These are phyloP conservation scores for Keithomyces neogunnii DNA, from an alignment of 2,329 filamentous ascomycete species.

Conservation along the genomic window DNA sequence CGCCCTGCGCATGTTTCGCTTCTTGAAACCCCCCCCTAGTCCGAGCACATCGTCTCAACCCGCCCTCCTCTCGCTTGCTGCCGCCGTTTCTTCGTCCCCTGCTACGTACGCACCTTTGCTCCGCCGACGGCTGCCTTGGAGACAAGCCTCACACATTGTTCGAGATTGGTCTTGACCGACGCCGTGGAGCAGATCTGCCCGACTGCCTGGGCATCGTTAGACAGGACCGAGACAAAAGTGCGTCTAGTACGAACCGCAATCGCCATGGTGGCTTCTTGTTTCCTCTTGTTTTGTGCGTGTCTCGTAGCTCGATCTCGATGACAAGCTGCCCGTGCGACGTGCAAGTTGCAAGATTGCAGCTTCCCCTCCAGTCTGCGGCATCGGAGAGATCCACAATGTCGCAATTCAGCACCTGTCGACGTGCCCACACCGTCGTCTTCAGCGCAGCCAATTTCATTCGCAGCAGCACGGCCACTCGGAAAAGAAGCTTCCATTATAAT, in stretches of 20 bases:
- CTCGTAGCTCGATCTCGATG: too few relatives aligned
- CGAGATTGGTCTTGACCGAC: slow-evolving; percentile 69
- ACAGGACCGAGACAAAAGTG: not conserved
- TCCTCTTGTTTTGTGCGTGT: too few relatives aligned
- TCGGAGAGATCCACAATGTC: too few relatives aligned
- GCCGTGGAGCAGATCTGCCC: slow-evolving; percentile 85
- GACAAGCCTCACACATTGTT: slow-evolving; percentile 66
- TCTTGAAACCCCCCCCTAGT: not conserved
- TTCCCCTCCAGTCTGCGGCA: too few relatives aligned
- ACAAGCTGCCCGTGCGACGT: too few relatives aligned
- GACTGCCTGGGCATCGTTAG: slow-evolving; percentile 46
- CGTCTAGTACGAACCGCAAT: slow-evolving; percentile 15
- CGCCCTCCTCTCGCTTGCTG: not conserved
- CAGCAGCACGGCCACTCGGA: too few relatives aligned
- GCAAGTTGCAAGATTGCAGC: too few relatives aligned
- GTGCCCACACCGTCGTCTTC: too few relatives aligned
- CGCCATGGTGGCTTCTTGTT: slow-evolving; percentile 11
- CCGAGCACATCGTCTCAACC: slow-evolving; percentile 4
- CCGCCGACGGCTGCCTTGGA: slow-evolving; percentile 65
- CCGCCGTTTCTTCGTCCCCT: not conserved
- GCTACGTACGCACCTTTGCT: slow-evolving; percentile 53
- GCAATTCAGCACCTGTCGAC: too few relatives aligned
- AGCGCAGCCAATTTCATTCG: too few relatives aligned
- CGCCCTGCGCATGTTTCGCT: slow-evolving; percentile 13
- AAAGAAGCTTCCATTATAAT: not conserved